Evolutionary conservation across 495 filamentous ascomycete species (phyloP), one percentile per base, ranked within the genome.

Genomic region (Penicillium canariense): DNA sequence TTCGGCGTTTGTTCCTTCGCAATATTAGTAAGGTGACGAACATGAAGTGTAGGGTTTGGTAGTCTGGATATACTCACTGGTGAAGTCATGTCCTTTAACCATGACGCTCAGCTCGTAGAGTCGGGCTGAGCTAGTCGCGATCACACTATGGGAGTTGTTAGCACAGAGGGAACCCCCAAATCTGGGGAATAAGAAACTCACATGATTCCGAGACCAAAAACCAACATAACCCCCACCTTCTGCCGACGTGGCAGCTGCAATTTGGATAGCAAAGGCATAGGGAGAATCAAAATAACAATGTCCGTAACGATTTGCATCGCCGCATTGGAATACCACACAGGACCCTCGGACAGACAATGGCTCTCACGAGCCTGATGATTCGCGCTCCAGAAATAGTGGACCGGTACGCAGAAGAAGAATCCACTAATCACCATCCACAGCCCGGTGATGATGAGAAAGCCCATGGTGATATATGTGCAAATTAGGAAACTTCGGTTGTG

Each of bases 171-270:
- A n/a, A n/a, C n/a, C n/a, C 11, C 4, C 14, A 20, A 9, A 18
- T 30, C 2, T 30, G 14, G 14, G 9, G 14, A 34, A 34, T 14
- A 34, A 34, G 14, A 28, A 35, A 68, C 75, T 59, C 65, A 82
- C 79, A 77, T 68, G n/a, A 71, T 45, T n/a, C 77, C 80, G 25
- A 81, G 44, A 0, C 73, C 68, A 46, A 82, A 83, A 0, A 81
- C 58, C 0, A 70, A 11, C 12, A 72, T 67, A 9, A 81, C 51
- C 2, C 70, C 72, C 5, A 68, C 28, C 56, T 79, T 79, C 48
- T 77, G 73, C 34, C 64, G 63, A 9, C 34, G 55, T 0, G 75
- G 66, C 39, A 83, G 59, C 3, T 73, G 68, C 15, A 82, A 49
- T 26, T 61, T 59, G 42, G 59, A 67, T 12, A 83, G 43, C 1